Evolutionary conservation across 768 basidiomycete species (phyloP).

Genomic region (Mrakia gelida): DNA sequence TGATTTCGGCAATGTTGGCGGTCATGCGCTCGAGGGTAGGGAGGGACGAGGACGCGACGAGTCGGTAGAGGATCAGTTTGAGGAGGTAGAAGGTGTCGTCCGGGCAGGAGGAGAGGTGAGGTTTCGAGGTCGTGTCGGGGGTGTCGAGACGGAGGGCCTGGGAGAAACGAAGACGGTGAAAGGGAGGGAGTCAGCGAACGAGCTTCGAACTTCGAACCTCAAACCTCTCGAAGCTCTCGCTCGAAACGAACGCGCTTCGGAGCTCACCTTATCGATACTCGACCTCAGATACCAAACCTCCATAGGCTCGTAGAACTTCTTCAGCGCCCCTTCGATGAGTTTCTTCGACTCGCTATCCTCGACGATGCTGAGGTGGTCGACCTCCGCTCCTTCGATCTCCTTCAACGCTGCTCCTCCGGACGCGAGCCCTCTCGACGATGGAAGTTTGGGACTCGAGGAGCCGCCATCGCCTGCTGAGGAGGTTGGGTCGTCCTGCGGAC

Average conservation of each 20-base stretch:
- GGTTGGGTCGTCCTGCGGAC: constrained; percentile 14
- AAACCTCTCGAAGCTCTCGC: too few relatives aligned
- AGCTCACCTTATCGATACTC: constrained; percentile 75
- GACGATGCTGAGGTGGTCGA: constrained; percentile 31
- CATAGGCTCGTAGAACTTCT: constrained; percentile 75
- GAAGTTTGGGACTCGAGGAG: neutral
- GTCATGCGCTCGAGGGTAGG: constrained; percentile 58
- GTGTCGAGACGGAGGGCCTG: constrained; percentile 85
- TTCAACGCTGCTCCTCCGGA: neutral
- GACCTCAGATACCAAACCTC: constrained; percentile 87
- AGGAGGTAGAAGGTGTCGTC: constrained; percentile 97
- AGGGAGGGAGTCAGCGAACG: neutral
- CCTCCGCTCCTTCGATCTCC: neutral
- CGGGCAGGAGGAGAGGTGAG: constrained; percentile 50
- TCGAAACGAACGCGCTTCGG: too few relatives aligned
- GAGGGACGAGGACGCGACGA: constrained; percentile 71
- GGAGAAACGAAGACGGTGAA: neutral
- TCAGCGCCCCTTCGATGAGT: constrained; percentile 63
- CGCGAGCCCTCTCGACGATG: neutral
- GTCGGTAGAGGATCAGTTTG: constrained; percentile 71
- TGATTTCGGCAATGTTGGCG: constrained; percentile 61
- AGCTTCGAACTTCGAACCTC: too few relatives aligned
- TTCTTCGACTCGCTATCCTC: constrained; percentile 44
- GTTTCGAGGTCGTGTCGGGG: constrained; percentile 59
- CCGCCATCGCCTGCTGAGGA: neutral